Conservation (phyloP, 345 rosid species). For the Alliaria petiolata region DNA sequence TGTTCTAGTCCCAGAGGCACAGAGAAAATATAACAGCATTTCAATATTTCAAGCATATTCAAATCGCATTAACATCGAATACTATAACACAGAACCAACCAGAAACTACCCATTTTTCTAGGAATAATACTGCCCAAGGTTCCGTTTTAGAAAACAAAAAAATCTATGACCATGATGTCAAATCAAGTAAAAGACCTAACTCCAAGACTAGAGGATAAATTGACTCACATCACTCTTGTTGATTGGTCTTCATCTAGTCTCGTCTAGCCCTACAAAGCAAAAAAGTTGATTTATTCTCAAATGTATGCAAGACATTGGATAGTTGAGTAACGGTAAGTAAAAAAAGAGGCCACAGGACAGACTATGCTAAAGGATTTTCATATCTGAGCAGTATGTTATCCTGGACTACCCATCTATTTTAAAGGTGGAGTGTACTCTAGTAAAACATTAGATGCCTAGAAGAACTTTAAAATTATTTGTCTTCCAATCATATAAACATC, state of each 20-base stretch:
- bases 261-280: constrained; percentile 79
- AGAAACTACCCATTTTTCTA: not conserved
- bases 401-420: not conserved
- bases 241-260: constrained; percentile 85
- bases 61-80: not conserved
- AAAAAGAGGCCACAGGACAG: not conserved
- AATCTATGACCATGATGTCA: not conserved
- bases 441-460: not conserved
- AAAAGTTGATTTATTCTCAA: constrained; percentile 33
- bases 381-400: not conserved
- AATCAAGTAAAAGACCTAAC: constrained; percentile 21
- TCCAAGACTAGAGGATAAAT: constrained; percentile 32
- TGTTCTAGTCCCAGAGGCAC: constrained; percentile 12
- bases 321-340: not conserved
- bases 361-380: not conserved
- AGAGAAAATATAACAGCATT: constrained; percentile 4
- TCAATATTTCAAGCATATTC: constrained; percentile 8
- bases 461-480: too few relatives aligned
- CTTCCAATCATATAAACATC: not conserved
- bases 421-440: not conserved
- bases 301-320: constrained; percentile 31
- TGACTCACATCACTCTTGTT: constrained; percentile 42
- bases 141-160: not conserved
- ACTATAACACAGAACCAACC: not conserved
- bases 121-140: not conserved